Base-by-base conservation (phyloP, 768 basidiomycete genomes). In the Lentinus tigrinus region DNA sequence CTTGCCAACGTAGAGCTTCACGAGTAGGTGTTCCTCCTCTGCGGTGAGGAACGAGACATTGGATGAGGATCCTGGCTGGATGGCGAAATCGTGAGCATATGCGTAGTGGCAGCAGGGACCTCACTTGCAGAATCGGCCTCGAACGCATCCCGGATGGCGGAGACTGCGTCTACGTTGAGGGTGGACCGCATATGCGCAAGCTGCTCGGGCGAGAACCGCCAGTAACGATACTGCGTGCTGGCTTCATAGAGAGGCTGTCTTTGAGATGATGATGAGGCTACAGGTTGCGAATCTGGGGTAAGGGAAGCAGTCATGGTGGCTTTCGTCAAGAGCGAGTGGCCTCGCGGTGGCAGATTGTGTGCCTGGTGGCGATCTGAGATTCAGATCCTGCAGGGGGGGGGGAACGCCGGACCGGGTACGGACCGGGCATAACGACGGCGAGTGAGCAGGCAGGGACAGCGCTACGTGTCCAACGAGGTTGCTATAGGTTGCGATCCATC, bases 1-100 rank as follows among this genome's bases (percentile, higher is more conserved):
- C 73, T 94, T 95, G 47, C 85, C 82, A 60, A 90, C 77, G 72
- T 98, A 99, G 58, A 94, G 84, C 65, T 91, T 91, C 23, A 98
- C 91, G 40, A 99, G 83, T 10, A 91, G 75, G 42, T 85, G 82
- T 70, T 99, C 97, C 72, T 99, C 97, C 27, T 86, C 78, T 2
- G 93, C 81, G 44, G 73, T 80, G 26, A 95, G 77, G 70, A 98
- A 98, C 3, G 82, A 83, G 3, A 91, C 82, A 52, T 80, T 79
- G 17, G 77, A 75, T 3, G 91, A 91, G 0, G 90, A 91, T 10
- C 90, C 89, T 73, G 81, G 85, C 88, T 85, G 69, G 27, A 46
- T 8, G 8, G 36, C 1, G 19, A n/a, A 17, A 14, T 40, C 11
- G 31, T 54, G 31, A 55, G 54, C 26, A 37, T 31, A 50, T 21